These are phyloP conservation scores for Rhodocollybia butyracea DNA, from an alignment of 768 basidiomycete species.

Conservation along the genomic window DNA sequence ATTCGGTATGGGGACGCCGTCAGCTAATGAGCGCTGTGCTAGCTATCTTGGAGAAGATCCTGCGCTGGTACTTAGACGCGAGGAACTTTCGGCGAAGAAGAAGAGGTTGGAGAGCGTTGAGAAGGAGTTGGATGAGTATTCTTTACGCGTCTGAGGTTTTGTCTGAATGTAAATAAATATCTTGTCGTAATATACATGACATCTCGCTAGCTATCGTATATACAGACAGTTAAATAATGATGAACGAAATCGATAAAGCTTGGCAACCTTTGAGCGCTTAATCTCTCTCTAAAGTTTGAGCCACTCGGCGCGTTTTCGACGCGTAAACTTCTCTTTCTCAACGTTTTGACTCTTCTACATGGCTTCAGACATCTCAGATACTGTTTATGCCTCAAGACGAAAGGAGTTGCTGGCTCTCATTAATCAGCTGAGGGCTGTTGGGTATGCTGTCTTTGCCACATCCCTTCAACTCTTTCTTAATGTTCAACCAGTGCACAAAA, in stretches of 20 bases:
- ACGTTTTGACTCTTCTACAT: too few species aligned
- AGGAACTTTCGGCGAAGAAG: slow-evolving; percentile 28
- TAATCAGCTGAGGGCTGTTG: slow-evolving; percentile 30
- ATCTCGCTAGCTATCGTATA: too few species aligned
- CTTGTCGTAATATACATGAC: too few species aligned
- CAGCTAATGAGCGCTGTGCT: slow-evolving; percentile 32
- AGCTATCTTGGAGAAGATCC: slow-evolving; percentile 47
- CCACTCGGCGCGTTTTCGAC: too few species aligned
- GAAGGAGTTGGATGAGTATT: slow-evolving; percentile 24
- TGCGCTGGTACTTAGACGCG: slow-evolving; percentile 27
- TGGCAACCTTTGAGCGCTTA: too few species aligned
- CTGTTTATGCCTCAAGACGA: slow-evolving; percentile 22
- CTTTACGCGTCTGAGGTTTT: neutral
- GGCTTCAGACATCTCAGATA: neutral
- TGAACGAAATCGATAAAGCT: too few species aligned
- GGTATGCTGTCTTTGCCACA: slow-evolving; percentile 18
- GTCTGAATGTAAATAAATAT: too few species aligned
- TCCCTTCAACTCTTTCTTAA: neutral
- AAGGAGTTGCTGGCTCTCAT: slow-evolving; percentile 28
- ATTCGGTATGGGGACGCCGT: slow-evolving; percentile 31
- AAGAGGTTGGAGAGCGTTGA: slow-evolving; percentile 37
- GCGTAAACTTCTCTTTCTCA: too few species aligned
- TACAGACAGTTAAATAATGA: too few species aligned
- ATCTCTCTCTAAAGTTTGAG: too few species aligned
- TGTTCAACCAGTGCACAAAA: slow-evolving; percentile 31